Evolutionary conservation across 176 grass and related monocot species (phyloP).

Genomic region (Oryza punctata): DNA sequence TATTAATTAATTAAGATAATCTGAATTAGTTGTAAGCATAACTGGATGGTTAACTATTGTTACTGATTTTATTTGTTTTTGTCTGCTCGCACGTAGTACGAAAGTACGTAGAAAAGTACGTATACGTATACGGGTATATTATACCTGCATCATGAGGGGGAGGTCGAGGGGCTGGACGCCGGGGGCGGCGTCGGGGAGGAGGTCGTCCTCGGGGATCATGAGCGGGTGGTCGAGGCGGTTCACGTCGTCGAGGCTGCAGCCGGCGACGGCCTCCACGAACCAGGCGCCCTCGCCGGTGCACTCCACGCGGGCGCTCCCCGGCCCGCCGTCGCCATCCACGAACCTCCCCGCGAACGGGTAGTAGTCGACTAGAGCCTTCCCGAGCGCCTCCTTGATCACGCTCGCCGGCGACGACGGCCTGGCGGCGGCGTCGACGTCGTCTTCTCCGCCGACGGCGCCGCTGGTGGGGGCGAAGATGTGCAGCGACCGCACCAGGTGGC

Average conservation of each 20-base stretch:
- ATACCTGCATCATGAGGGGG: conserved; percentile 42
- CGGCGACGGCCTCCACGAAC: conserved; percentile 17
- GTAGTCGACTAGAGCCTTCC: conserved; percentile 34
- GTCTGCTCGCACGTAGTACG: too few relatives aligned
- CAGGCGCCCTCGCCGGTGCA: conserved; percentile 42
- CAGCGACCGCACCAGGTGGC: conserved; percentile 42
- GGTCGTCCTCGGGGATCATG: conserved; percentile 34
- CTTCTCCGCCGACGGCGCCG: too few relatives aligned
- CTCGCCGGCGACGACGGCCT: background rate
- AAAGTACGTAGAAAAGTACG: too few relatives aligned
- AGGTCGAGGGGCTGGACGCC: conserved; percentile 38
- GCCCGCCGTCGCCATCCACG: background rate
- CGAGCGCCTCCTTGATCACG: conserved; percentile 14
- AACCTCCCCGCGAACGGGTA: conserved; percentile 45
- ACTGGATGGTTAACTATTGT: background rate
- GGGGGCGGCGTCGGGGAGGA: conserved; percentile 18
- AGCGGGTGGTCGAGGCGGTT: conserved; percentile 33
- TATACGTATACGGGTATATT: background rate
- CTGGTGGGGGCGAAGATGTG: conserved; percentile 21
- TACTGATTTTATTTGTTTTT: too few relatives aligned
- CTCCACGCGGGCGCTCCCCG: conserved; percentile 7
- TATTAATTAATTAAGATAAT: background rate
- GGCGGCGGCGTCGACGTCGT: too few relatives aligned
- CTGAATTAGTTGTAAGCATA: background rate
- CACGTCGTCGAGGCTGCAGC: conserved; percentile 39